Percentiles rank a stretch among this genome's conserved stretches.
phyloP scores from a whole-genome alignment of 2,329 filamentous ascomycete genomes.

The Nigrospora sphaerica region DNA sequence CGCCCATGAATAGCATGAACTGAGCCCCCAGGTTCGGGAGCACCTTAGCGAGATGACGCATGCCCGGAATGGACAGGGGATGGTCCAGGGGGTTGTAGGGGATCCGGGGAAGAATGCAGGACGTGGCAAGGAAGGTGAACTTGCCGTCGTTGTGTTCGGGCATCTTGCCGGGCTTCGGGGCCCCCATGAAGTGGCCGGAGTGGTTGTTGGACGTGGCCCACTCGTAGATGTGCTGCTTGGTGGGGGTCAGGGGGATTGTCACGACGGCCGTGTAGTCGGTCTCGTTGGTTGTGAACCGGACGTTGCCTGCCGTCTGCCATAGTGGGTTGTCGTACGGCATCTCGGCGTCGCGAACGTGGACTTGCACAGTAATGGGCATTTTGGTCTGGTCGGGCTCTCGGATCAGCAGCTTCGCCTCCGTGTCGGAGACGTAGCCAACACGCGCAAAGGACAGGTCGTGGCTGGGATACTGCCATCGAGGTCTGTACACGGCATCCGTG shows the following conservation, averaged over 20 bases:
- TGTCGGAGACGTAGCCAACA: constrained; percentile 78
- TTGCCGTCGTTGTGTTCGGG: constrained; percentile 55
- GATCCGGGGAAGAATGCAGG: constrained; percentile 85
- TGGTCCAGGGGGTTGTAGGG: constrained; percentile 84
- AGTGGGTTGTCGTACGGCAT: constrained; percentile 45
- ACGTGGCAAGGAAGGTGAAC: constrained; percentile 88
- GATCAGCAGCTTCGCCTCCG: constrained; percentile 72
- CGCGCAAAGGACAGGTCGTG: constrained; percentile 79
- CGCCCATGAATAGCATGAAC: constrained; percentile 75
- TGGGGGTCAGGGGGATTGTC: constrained; percentile 54
- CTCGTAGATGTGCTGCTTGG: constrained; percentile 68
- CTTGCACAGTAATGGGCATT: constrained; percentile 69
- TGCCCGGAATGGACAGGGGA: constrained; percentile 72
- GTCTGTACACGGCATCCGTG: constrained; percentile 71
- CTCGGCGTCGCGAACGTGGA: constrained; percentile 45
- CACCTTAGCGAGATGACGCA: constrained; percentile 67
- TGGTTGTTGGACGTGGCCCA: constrained; percentile 85
- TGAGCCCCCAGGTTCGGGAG: constrained; percentile 67
- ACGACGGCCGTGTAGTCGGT: constrained; percentile 79
- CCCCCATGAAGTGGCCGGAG: constrained; percentile 71
- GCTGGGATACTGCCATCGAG: constrained; percentile 60
- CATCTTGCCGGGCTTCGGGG: constrained; percentile 61
- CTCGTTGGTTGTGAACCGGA: constrained; percentile 60
- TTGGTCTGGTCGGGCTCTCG: constrained; percentile 72
- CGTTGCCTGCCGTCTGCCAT: constrained; percentile 61